These are phyloP conservation scores for Onygenales sp. DNA, from an alignment of 2,329 filamentous ascomycete genomes.

Conservation along the genomic window DNA sequence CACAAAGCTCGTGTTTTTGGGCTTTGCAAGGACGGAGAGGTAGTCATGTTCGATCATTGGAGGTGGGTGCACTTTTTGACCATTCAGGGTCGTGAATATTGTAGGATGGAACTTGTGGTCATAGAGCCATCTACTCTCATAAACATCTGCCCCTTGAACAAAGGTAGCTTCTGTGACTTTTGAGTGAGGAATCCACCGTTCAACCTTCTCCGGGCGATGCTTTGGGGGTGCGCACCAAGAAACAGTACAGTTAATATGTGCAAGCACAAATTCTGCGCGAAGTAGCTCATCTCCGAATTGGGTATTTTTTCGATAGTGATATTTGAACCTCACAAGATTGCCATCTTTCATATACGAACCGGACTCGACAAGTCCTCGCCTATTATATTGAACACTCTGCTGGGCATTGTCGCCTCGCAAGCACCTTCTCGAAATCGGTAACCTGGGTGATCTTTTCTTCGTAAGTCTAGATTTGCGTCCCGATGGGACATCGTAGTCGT, in stretches of 20 bases:
- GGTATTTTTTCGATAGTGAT: conserved; percentile 45
- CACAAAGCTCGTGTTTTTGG: conserved; percentile 33
- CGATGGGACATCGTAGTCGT: conserved; percentile 30
- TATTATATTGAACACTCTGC: conserved; percentile 43
- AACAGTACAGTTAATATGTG: conserved; percentile 45
- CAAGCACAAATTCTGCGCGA: conserved; percentile 44
- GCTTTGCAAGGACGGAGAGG: conserved; percentile 35
- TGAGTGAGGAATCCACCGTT: conserved; percentile 47
- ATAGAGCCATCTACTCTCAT: conserved; percentile 41
- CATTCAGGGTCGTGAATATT: conserved; percentile 41
- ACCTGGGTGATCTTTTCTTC: conserved; percentile 20
- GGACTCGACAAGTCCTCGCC: conserved; percentile 43
- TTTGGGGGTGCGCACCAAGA: conserved; percentile 46
- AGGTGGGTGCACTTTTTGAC: conserved; percentile 41
- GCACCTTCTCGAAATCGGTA: conserved; percentile 39
- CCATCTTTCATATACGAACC: conserved; percentile 46
- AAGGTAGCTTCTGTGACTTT: conserved; percentile 47
- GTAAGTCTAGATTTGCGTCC: conserved; percentile 19
- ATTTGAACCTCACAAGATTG: conserved; percentile 45
- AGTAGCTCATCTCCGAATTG: conserved; percentile 47
- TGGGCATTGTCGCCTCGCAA: conserved; percentile 36
- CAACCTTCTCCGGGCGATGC: conserved; percentile 41
- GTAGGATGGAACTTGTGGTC: conserved; percentile 42
- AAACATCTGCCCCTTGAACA: conserved; percentile 43
- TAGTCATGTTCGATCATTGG: conserved; percentile 44